Evolutionary conservation across 1,139 yeast species (phyloP).

Genomic region (Yamadazyma aaseri): DNA sequence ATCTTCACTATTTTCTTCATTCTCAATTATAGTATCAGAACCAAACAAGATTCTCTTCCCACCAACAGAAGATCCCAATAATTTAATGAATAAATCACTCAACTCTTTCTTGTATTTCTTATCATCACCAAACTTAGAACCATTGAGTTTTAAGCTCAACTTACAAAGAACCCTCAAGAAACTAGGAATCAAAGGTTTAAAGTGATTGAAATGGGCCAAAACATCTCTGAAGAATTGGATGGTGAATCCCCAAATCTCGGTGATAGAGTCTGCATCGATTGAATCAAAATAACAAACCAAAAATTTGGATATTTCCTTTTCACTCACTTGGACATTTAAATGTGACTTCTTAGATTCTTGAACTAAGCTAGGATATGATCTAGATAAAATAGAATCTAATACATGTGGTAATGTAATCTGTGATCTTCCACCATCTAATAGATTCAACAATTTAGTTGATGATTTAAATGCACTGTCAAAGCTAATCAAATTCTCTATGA

Average conservation of each 20-base stretch:
- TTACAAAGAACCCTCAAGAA: conserved; percentile 50
- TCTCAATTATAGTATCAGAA: conserved; percentile 10
- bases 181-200: conserved; percentile 50
- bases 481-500: conserved; percentile 61
- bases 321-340: conserved; percentile 41
- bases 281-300: conserved; percentile 59
- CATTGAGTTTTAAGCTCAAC: conserved; percentile 54
- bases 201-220: conserved; percentile 45
- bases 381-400: conserved; percentile 49
- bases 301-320: conserved; percentile 46
- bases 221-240: conserved; percentile 61
- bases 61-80: conserved; percentile 38
- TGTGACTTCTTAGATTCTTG: conserved; percentile 41
- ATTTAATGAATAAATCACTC: conserved; percentile 58
- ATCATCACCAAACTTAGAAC: conserved; percentile 61
- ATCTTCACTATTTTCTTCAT: conserved; percentile 9
- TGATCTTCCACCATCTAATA: conserved; percentile 83
- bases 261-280: conserved; percentile 71
- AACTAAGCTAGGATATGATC: conserved; percentile 31
- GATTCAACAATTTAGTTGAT: conserved; percentile 56
- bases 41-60: conserved; percentile 17
- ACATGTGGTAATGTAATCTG: conserved; percentile 71
- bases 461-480: conserved; percentile 24
- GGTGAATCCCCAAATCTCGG: conserved; percentile 67
- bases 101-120: conserved; percentile 63